phyloP scores from a whole-genome alignment of 306 rosid genomes.

The Gynostemma pentaphyllum region DNA sequence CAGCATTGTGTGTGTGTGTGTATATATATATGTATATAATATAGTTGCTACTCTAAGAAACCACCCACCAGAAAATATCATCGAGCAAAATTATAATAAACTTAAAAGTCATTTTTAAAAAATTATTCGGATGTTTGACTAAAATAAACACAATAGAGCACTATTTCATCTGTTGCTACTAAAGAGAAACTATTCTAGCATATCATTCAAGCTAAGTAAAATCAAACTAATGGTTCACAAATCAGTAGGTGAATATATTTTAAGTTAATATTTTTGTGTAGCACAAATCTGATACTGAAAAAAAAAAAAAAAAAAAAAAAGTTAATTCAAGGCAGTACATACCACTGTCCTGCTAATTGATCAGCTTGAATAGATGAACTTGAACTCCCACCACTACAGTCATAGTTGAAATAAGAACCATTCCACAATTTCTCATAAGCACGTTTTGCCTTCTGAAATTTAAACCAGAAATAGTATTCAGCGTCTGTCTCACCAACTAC shows the following conservation, averaged over 20 bases:
- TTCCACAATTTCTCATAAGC: constrained; percentile 82
- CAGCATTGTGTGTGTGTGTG: background rate
- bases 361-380: constrained; percentile 93
- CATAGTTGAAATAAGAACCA: constrained; percentile 90
- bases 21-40: too few species aligned
- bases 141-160: background rate
- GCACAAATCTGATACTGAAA: background rate
- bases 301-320: background rate
- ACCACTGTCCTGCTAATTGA: constrained; percentile 98
- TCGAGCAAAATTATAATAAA: background rate
- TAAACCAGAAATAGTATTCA: constrained; percentile 65
- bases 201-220: background rate
- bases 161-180: background rate
- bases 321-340: constrained; percentile 2
- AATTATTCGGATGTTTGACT: background rate
- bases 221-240: background rate
- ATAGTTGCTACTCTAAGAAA: background rate
- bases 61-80: background rate
- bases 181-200: background rate
- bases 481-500: constrained; percentile 72
- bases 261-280: background rate
- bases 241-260: background rate
- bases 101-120: background rate
- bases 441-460: constrained; percentile 66
- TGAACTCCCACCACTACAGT: constrained; percentile 50